phyloP scores from a whole-genome alignment of 164 flowering plant genomes.

The Aristolochia fimbriata region DNA sequence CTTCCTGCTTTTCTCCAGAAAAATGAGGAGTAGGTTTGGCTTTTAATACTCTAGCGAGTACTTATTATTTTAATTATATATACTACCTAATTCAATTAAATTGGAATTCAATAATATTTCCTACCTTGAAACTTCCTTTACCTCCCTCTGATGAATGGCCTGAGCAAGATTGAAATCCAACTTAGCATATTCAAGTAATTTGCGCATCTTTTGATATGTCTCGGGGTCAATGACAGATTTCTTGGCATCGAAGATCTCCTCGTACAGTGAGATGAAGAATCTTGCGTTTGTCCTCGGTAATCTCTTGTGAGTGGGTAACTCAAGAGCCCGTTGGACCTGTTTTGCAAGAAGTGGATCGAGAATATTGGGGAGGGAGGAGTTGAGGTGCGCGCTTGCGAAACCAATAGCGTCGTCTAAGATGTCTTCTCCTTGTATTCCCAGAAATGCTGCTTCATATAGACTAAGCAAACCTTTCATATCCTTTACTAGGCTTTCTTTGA shows the following conservation, averaged over 20 bases:
- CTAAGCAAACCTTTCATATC: slow-evolving; percentile 4
- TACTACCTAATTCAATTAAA: no score
- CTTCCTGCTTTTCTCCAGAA: no score
- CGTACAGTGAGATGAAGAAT: slow-evolving; percentile 6
- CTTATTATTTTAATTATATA: neutral
- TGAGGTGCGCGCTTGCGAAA: slow-evolving; percentile 10
- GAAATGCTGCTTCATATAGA: slow-evolving; percentile 20
- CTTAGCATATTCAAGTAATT: slow-evolving; percentile 13
- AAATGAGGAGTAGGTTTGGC: no score
- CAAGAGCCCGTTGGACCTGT: slow-evolving; percentile 7
- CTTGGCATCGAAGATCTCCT: no score
- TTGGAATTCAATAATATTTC: no score
- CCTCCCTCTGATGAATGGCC: slow-evolving; percentile 3
- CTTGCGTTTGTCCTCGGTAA: slow-evolving; percentile 10
- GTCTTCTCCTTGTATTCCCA: slow-evolving; percentile 14
- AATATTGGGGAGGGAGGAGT: neutral
- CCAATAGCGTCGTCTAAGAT: slow-evolving; percentile 16
- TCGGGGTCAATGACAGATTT: neutral
- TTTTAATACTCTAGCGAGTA: no score
- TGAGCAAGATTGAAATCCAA: slow-evolving; percentile 14
- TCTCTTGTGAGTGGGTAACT: slow-evolving; percentile 12
- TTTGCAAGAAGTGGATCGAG: neutral
- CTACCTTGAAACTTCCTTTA: slow-evolving; percentile 2
- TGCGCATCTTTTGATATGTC: neutral
- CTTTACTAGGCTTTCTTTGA: no score